These are phyloP conservation scores for Suillus placidus DNA, from an alignment of 768 basidiomycete genomes.

Conservation along the genomic window DNA sequence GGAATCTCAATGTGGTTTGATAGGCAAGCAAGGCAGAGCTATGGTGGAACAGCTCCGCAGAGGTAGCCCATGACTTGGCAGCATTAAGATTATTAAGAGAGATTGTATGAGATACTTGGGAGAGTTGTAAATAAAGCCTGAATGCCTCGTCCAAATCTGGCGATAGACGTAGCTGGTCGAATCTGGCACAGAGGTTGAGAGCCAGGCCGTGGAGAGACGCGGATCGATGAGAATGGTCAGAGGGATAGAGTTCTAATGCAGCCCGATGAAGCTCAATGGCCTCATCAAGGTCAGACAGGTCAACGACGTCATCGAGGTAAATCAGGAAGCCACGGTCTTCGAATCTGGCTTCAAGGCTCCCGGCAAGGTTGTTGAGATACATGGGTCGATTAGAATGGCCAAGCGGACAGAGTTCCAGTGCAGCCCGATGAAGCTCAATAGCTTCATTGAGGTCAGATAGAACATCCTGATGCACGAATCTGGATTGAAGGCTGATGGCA, in stretches of 20 bases:
- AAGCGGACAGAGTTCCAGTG: neutral
- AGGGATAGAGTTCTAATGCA: too few relatives aligned
- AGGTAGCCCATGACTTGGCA: slow-evolving; percentile 11
- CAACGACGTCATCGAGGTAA: too few relatives aligned
- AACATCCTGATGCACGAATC: slow-evolving; percentile 15
- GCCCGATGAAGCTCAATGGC: too few relatives aligned
- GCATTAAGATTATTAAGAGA: slow-evolving; percentile 14
- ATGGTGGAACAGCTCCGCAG: slow-evolving; percentile 23
- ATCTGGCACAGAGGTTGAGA: too few relatives aligned
- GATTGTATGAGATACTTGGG: slow-evolving; percentile 2
- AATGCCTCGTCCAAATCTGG: slow-evolving; percentile 16
- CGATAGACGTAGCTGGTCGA: neutral
- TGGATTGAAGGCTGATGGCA: slow-evolving; percentile 10
- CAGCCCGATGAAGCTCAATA: neutral
- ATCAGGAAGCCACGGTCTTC: neutral
- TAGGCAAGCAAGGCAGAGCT: slow-evolving; percentile 33
- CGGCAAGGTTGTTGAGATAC: slow-evolving; percentile 17
- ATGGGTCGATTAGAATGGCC: neutral
- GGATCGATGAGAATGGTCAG: too few relatives aligned
- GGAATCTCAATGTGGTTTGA: slow-evolving; percentile 26
- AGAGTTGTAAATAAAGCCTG: neutral
- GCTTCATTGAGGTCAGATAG: slow-evolving; percentile 16
- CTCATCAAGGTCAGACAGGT: too few relatives aligned
- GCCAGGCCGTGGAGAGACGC: too few relatives aligned
- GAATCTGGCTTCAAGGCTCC: slow-evolving; percentile 14